These are phyloP conservation scores for Petunia axillaris DNA, from an alignment of 257 asterid genomes.

Conservation along the genomic window DNA sequence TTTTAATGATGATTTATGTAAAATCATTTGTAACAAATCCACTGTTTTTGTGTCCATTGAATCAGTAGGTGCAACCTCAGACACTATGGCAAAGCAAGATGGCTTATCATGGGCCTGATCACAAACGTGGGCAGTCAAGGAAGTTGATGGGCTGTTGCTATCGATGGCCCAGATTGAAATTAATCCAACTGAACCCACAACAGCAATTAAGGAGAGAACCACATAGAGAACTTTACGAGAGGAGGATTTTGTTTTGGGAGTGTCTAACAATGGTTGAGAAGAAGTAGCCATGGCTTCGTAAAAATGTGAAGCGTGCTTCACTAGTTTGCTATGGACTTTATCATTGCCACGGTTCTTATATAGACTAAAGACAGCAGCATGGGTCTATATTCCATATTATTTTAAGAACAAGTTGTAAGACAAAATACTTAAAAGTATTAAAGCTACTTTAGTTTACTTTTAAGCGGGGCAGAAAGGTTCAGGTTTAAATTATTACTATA, in stretches of 20 bases:
- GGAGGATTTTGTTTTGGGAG: conserved; percentile 21
- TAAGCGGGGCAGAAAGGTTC: neutral
- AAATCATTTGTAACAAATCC: conserved; percentile 9
- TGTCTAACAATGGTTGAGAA: conserved; percentile 11
- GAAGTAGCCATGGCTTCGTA: conserved; percentile 22
- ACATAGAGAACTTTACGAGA: conserved; percentile 4
- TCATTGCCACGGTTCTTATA: neutral
- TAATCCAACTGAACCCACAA: conserved; percentile 18
- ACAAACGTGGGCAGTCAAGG: conserved; percentile 12
- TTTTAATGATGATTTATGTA: conserved; percentile 13
- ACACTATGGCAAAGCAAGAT: conserved; percentile 24
- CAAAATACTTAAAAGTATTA: neutral
- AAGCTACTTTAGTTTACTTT: conserved; percentile 12
- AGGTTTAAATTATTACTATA: neutral
- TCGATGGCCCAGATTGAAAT: conserved; percentile 18
- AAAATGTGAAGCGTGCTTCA: neutral
- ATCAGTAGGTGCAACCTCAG: conserved; percentile 27
- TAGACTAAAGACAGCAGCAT: neutral
- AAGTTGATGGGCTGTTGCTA: neutral
- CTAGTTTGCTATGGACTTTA: neutral
- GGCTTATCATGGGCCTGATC: conserved; percentile 30
- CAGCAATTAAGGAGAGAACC: conserved; percentile 16
- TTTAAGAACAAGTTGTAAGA: neutral
- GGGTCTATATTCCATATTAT: neutral
- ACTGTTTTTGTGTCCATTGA: neutral